Base-by-base conservation (phyloP, 768 basidiomycete species). In the Mycena venus region DNA sequence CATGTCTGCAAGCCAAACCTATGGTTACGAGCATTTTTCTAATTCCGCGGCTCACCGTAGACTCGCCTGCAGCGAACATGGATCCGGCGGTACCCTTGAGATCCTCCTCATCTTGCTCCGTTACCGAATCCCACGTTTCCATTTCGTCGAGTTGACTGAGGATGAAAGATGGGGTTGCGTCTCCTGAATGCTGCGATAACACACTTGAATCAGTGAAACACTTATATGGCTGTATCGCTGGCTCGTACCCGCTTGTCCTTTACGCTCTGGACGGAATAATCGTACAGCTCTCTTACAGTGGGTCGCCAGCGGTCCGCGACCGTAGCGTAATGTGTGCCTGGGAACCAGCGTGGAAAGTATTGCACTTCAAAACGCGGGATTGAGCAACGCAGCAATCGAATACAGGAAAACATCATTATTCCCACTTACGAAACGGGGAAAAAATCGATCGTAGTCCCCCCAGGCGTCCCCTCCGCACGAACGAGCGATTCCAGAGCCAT, bases 31-130 rank as follows among this genome's bases (percentile, higher is more conserved):
- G 36, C 36, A 36, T 36, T 36, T 6, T 36, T 36, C 36, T 12
- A 12, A 7, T 36, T 7, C 6, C 36, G 36, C 36, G 36, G 5
- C n/a, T 32, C 14, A 34, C 87, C 59, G 87, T 87, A 69, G 85
- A 84, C 14, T 82, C 83, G 29, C 83, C 87, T 25, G 81, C 85
- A 62, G 74, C 58, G 64, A 78, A 80, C 59, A 83, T 70, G 3
- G 73, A 53, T 7, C 65, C 81, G 5, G 79, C 76, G 11, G 67
- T 64, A 5, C 75, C 79, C 32, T 77, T 76, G 21, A 83, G 65
- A 40, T 81, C 78, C 19, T 77, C 32, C 4, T 74, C 29, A 3
- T 75, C 79, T 10, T 68, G 65, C 8, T 17, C 40, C 4, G 25
- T 53, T 12, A 53, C 51, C 23, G 25, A 2, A 2, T 4, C 4